Evolutionary conservation across 2,329 filamentous ascomycete species (phyloP).

Genomic region (Sporothrix humicola): DNA sequence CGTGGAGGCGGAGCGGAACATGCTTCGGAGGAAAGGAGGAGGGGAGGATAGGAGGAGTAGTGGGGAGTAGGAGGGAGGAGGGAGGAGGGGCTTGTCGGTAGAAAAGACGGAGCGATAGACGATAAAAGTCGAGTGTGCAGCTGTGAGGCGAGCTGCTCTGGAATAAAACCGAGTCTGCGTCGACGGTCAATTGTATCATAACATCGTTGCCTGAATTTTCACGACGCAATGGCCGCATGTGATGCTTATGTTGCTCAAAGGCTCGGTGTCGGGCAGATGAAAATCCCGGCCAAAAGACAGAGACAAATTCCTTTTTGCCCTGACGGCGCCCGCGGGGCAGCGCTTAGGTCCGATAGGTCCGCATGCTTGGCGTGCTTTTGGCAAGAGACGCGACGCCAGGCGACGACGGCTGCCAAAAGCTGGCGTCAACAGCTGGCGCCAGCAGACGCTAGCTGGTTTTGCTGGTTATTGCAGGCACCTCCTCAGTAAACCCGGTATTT

Average conservation of each 20-base stretch:
- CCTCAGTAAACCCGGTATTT: too few relatives aligned
- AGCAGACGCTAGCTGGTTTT: not conserved
- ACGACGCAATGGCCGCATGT: not conserved
- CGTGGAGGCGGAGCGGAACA: constrained; percentile 24
- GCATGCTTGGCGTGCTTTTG: not conserved
- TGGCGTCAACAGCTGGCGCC: not conserved
- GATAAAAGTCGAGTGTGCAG: not conserved
- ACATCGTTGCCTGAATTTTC: not conserved
- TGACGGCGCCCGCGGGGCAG: constrained; percentile 15
- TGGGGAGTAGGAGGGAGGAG: not conserved
- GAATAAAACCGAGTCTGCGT: not conserved
- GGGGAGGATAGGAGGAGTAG: not conserved
- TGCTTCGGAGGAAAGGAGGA: not conserved
- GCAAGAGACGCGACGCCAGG: not conserved
- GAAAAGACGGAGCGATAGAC: not conserved
- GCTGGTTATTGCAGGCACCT: too few relatives aligned
- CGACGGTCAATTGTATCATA: not conserved
- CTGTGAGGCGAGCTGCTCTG: not conserved
- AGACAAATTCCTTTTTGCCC: not conserved
- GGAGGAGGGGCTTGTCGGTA: not conserved
- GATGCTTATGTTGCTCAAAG: not conserved
- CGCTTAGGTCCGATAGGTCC: constrained; percentile 30
- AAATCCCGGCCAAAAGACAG: constrained; percentile 12
- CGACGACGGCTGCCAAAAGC: not conserved
- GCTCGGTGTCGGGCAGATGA: constrained; percentile 17